These are phyloP conservation scores for Alnus glutinosa DNA, from an alignment of 306 rosid genomes.

Conservation along the genomic window DNA sequence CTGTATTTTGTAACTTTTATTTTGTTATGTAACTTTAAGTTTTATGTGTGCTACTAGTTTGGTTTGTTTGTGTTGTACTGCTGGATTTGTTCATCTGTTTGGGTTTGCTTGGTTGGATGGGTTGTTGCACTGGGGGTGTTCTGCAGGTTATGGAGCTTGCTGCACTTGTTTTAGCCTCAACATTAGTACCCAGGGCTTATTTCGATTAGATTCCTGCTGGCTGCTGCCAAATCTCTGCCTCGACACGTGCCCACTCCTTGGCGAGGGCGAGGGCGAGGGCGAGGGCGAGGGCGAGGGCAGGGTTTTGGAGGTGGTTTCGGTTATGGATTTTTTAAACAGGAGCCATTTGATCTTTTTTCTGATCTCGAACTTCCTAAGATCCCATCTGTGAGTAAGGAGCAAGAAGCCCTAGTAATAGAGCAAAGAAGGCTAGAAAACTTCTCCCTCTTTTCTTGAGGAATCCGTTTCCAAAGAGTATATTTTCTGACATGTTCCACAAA, in stretches of 20 bases:
- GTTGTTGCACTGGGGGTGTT: too few species aligned
- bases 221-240: too few species aligned
- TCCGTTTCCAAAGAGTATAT: slow-evolving; percentile 2
- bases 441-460: slow-evolving; percentile 57
- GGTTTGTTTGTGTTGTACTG: too few species aligned
- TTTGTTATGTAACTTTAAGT: too few species aligned
- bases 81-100: too few species aligned
- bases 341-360: slow-evolving; percentile 36
- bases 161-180: too few species aligned
- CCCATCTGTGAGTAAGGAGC: slow-evolving; percentile 26
- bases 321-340: slow-evolving; percentile 14
- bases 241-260: neutral
- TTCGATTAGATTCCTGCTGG: too few species aligned
- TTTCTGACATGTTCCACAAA: slow-evolving; percentile 33
- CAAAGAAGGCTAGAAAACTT: slow-evolving; percentile 24
- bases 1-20: too few species aligned
- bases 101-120: too few species aligned
- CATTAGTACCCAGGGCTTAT: too few species aligned
- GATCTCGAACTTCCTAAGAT: slow-evolving; percentile 39
- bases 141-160: too few species aligned
- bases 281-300: slow-evolving; percentile 3
- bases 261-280: slow-evolving; percentile 6
- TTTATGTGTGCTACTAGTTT: too few species aligned
- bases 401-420: slow-evolving; percentile 23
- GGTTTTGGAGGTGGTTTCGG: neutral